Evolutionary conservation across 345 rosid genomes (phyloP).

Genomic region (Hypericum androsaemum): DNA sequence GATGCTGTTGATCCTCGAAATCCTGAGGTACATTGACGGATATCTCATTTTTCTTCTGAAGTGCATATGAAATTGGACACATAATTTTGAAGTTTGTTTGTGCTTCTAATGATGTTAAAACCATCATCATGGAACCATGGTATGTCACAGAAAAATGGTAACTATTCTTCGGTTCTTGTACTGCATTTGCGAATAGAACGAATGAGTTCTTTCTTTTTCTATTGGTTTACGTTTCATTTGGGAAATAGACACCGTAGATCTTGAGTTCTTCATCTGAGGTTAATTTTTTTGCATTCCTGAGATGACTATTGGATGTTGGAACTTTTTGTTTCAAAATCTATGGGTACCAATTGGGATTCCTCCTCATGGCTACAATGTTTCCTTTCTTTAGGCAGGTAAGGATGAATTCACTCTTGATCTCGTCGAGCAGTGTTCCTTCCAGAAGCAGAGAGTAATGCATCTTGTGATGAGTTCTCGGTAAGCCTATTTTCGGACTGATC

Average conservation of each 20-base stretch:
- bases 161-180: no score
- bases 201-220: no score
- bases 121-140: no score
- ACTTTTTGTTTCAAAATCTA: neutral
- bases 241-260: no score
- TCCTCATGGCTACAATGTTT: conserved; percentile 1
- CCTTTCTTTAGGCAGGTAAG: conserved; percentile 55
- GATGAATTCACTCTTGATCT: conserved; percentile 98
- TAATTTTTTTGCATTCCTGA: no score
- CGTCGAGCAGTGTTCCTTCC: conserved; percentile 97
- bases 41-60: neutral
- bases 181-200: no score
- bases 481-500: conserved; percentile 9
- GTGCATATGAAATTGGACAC: neutral
- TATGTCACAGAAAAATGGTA: no score
- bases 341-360: conserved; percentile 2
- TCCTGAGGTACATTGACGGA: conserved; percentile 49
- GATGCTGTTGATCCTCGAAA: conserved; percentile 72
- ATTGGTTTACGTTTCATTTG: no score
- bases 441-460: conserved; percentile 91
- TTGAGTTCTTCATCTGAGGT: no score
- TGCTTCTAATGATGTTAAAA: no score
- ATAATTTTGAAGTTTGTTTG: no score
- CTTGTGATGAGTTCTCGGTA: conserved; percentile 82
- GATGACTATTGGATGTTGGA: no score